phyloP scores from a whole-genome alignment of 805 yeast species.

The Pichia californica region DNA sequence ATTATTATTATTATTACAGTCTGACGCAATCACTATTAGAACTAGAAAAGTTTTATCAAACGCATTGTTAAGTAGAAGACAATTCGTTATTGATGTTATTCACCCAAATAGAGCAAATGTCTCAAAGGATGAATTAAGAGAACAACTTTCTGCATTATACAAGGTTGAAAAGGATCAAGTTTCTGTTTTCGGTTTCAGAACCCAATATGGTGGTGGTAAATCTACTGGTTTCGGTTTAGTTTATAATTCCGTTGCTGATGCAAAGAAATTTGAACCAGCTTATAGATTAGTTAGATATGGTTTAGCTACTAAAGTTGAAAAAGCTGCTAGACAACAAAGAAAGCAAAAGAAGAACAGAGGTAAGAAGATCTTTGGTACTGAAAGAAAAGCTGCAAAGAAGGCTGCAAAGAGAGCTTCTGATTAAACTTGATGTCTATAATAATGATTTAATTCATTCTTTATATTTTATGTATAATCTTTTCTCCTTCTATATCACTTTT shows the following conservation, averaged over 20 bases:
- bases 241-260: constrained; percentile 96
- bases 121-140: constrained; percentile 98
- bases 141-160: constrained; percentile 50
- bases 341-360: constrained; percentile 99
- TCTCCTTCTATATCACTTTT: background rate
- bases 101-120: constrained; percentile 99
- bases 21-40: constrained; percentile 99
- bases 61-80: constrained; percentile 99
- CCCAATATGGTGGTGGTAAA: constrained; percentile 99
- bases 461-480: constrained; percentile 1
- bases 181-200: constrained; percentile 98
- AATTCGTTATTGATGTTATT: constrained; percentile 97
- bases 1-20: constrained; percentile 36
- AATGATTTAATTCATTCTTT: background rate
- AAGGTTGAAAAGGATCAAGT: constrained; percentile 63
- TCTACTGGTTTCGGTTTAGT: constrained; percentile 99
- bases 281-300: constrained; percentile 99
- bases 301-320: constrained; percentile 91
- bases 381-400: constrained; percentile 87
- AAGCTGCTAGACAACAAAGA: constrained; percentile 99
- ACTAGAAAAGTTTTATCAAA: constrained; percentile 98
- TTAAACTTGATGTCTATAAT: constrained; percentile 30
- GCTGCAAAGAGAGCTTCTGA: constrained; percentile 88
- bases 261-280: constrained; percentile 97
- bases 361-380: constrained; percentile 98